These are phyloP conservation scores for Acacia concinna DNA, from an alignment of 331 rosid species.

Conservation along the genomic window DNA sequence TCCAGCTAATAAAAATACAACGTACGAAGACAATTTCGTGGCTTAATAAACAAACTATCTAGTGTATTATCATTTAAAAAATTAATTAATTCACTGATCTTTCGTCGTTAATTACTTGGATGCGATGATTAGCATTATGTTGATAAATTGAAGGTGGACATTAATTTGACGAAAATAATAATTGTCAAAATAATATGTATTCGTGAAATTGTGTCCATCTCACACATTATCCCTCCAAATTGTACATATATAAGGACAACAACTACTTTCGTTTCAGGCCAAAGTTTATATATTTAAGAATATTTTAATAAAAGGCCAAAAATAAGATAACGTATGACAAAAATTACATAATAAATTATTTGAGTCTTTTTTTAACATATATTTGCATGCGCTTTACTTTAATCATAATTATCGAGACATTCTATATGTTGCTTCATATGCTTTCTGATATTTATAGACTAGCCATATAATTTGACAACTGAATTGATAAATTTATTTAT, in stretches of 20 bases:
- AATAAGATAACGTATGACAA: background rate
- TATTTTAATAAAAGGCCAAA: background rate
- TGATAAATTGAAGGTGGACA: background rate
- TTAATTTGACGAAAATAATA: no score
- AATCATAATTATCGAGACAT: background rate
- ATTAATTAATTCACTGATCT: background rate
- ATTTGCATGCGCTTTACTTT: background rate
- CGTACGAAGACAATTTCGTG: background rate
- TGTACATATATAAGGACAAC: background rate
- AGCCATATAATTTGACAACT: background rate
- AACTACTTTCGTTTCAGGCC: background rate
- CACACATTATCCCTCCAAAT: conserved; percentile 3
- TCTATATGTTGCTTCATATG: background rate
- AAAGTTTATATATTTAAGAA: background rate
- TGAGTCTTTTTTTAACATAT: background rate
- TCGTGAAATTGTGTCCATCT: background rate
- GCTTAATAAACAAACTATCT: background rate
- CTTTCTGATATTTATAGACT: background rate
- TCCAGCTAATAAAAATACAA: background rate
- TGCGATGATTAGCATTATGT: background rate
- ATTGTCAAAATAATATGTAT: background rate
- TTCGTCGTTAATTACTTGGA: background rate
- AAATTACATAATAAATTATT: background rate
- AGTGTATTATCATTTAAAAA: background rate
- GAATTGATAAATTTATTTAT: background rate